Base-by-base conservation (phyloP, 441 rosid genomes). In the Eutrema salsugineum region DNA sequence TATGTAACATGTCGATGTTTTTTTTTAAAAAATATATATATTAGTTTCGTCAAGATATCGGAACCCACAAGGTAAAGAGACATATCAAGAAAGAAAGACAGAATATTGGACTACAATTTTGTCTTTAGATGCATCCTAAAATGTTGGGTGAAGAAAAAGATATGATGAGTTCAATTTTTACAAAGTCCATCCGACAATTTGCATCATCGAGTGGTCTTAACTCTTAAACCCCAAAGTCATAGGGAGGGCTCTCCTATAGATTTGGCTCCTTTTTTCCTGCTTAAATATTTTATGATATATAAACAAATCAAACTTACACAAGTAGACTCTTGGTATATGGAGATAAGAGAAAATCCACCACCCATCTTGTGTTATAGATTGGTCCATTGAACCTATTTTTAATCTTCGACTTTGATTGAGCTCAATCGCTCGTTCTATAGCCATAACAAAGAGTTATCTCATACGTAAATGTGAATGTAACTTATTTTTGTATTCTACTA, bases 171-270 rank as follows among this genome's bases (percentile, higher is more conserved):
- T 8, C 57, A 42, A 11, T 14, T 47, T 57, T 43, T 40, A 22
- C 39, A 42, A 51, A 50, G 48, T 66, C 51, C 40, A 54, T 46
- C 74, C 30, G 27, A 46, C 70, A 11, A 30, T 68, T 68, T 68
- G 74, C 70, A 75, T 68, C 58, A 62, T 42, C 15, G 78, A 62
- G 78, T 75, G 74, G 78, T 68, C 70, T 61, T 75, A 68, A 68
- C 74, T 68, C 70, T 11, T 62, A 75, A 62, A 53, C 15, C 43
- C 38, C 69, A 35, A 54, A 54, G n/a, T 62, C 59, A 68, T 75
- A 75, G 78, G 42, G 6, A 59, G 78, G 67, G 28, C 58, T 61
- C 69, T 75, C 59, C 78, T 75, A 75, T n/a, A 62, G 65, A 54
- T 17, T 54, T 75, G 60, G 70, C 65, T 53, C 51, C 47, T 0